phyloP scores from a whole-genome alignment of 1,284 basidiomycete genomes.

The Mycena citricolor region DNA sequence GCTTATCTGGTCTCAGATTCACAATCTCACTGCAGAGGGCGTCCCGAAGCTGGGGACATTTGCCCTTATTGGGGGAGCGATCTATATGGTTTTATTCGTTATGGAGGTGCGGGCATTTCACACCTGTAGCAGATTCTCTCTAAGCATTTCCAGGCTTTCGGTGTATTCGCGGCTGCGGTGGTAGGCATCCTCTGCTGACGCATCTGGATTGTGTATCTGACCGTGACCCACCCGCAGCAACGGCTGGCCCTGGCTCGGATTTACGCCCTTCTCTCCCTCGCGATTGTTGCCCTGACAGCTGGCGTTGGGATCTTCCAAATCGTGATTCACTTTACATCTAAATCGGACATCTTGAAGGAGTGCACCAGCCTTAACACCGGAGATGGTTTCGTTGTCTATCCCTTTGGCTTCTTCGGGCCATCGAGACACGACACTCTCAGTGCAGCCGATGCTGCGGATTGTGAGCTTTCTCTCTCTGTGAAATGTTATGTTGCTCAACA shows the following conservation, averaged over 20 bases:
- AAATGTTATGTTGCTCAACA: conserved; percentile 10
- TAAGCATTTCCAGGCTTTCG: conserved; percentile 37
- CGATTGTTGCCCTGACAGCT: conserved; percentile 51
- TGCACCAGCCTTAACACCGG: conserved; percentile 41
- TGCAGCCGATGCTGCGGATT: conserved; percentile 39
- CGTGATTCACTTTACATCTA: conserved; percentile 66
- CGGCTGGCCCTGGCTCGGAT: conserved; percentile 52
- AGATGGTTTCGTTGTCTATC: conserved; percentile 32
- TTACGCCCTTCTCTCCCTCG: conserved; percentile 54
- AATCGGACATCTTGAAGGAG: conserved; percentile 56
- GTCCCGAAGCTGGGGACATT: conserved; percentile 52
- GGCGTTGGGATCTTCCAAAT: conserved; percentile 56
- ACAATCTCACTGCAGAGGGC: conserved; percentile 37
- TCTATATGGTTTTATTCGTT: conserved; percentile 50
- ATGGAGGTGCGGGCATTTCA: conserved; percentile 44
- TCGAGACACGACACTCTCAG: conserved; percentile 34
- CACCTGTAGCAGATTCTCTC: neutral
- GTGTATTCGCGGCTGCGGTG: conserved; percentile 49
- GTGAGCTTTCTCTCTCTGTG: conserved; percentile 44
- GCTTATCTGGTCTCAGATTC: conserved; percentile 1
- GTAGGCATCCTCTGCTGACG: conserved; percentile 41
- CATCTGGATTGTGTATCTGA: neutral
- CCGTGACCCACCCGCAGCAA: no score
- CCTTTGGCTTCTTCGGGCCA: conserved; percentile 48
- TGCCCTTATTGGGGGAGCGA: conserved; percentile 58